Evolutionary conservation across 495 filamentous ascomycete genomes (phyloP), one percentile per base, ranked within the genome.

Genomic region (Hypoxylon rickii): DNA sequence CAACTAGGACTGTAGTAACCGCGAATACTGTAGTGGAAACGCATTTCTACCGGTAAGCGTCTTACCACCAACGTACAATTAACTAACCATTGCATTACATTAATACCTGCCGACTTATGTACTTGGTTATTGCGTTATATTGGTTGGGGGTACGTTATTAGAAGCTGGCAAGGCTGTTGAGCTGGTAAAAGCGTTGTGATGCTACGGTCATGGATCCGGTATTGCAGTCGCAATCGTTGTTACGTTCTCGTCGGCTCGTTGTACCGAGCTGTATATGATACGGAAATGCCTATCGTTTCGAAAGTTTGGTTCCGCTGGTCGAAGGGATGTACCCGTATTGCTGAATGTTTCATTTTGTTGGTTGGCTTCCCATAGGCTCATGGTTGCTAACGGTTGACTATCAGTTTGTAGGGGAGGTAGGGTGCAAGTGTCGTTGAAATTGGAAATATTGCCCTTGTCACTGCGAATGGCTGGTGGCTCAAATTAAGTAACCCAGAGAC

Each of bases 11-110:
- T 44, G 48, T 49, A 21, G 44, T 40, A 45, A 50, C 34, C 16
- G 4, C 22, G 32, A 15, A 47, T 21, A 43, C 36, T 15, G 37
- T 44, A 24, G 17, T 46, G 16, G 13, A 40, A 20, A 37, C 21
- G 21, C 19, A 33, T 52, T 62, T 56, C 52, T 62, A 42, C 58
- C 52, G 58, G 58, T 49, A 48, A 57, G 58, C 58, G 33, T 62
- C 46, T 61, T 61, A 61, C 51, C 51, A 50, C 58, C 51, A 55
- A 46, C 22, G 7, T 29, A 44, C n/a, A n/a, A n/a, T n/a, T n/a
- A n/a, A n/a, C n/a, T n/a, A n/a, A n/a, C n/a, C n/a, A n/a, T n/a
- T n/a, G n/a, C n/a, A n/a, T n/a, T n/a, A n/a, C n/a, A n/a, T n/a
- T n/a, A n/a, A n/a, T n/a, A n/a, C n/a, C n/a, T n/a, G n/a, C n/a